Evolutionary conservation across 208 protist species (phyloP).

Genomic region (Trypanosoma lewisi): DNA sequence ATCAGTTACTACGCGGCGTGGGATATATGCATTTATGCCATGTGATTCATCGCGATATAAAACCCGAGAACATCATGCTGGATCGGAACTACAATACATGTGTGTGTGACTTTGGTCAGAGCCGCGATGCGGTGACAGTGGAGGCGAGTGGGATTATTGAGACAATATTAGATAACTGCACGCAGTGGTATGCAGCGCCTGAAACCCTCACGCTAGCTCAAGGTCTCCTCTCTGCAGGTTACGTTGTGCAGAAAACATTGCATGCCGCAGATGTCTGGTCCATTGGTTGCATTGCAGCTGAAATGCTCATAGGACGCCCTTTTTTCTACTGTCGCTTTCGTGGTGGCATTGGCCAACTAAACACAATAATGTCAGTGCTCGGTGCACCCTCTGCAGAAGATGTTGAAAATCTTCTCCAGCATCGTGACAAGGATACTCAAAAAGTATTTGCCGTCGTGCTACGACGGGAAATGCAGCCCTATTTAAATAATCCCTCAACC

Average conservation of each 20-base stretch:
- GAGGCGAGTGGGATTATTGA: constrained; percentile 35
- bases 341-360: constrained; percentile 93
- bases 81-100: constrained; percentile 90
- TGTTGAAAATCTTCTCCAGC: constrained; percentile 64
- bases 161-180: constrained; percentile 79
- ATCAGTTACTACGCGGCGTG: constrained; percentile 95
- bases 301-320: constrained; percentile 79
- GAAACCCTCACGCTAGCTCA: constrained; percentile 95
- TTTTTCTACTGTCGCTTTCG: constrained; percentile 84
- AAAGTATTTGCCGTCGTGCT: constrained; percentile 42
- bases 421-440: constrained; percentile 40
- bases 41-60: constrained; percentile 93
- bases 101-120: constrained; percentile 97
- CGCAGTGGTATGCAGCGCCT: constrained; percentile 97
- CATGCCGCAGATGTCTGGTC: constrained; percentile 90
- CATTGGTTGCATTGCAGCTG: constrained; percentile 88
- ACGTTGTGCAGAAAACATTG: constrained; percentile 71
- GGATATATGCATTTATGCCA: constrained; percentile 92
- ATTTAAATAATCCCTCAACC: constrained; percentile 1
- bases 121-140: constrained; percentile 71
- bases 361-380: constrained; percentile 88
- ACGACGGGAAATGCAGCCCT: constrained; percentile 3
- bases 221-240: constrained; percentile 63
- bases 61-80: constrained; percentile 91
- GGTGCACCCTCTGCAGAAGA: constrained; percentile 72